phyloP scores from a whole-genome alignment of 139 green algal genomes.

The Chlamydomonas sphaeroides region DNA sequence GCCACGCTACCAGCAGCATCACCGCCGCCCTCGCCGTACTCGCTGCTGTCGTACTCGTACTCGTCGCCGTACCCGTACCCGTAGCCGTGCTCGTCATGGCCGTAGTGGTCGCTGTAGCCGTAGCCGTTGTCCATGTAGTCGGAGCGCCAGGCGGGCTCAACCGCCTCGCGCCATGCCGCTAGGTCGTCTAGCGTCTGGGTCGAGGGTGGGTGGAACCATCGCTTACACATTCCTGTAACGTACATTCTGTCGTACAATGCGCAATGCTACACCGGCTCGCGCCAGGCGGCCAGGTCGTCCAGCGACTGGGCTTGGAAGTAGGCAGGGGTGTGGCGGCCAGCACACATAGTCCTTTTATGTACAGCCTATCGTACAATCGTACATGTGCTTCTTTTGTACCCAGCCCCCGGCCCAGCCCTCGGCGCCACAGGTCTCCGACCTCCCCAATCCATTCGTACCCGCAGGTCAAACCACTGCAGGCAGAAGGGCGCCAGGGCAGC shows the following conservation, averaged over 20 bases:
- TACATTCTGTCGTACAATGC: neutral
- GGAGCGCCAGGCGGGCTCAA: neutral
- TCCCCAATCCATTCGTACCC: no score
- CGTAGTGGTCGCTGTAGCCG: neutral
- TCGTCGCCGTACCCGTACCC: neutral
- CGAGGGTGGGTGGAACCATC: no score
- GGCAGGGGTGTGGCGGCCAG: no score
- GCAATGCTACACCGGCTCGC: no score
- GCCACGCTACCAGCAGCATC: neutral
- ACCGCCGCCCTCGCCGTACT: neutral
- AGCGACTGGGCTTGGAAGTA: neutral
- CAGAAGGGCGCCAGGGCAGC: constrained; percentile 36
- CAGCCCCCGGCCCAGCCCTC: no score
- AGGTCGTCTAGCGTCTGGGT: constrained; percentile 31
- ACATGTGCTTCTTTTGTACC: no score
- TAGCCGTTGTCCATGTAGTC: constrained; percentile 40
- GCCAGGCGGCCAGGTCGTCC: neutral
- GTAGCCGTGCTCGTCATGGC: neutral
- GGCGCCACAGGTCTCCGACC: no score
- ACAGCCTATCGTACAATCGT: no score
- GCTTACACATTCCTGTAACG: neutral
- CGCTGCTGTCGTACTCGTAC: no score
- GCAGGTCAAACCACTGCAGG: constrained; percentile 42
- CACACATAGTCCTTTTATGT: neutral
- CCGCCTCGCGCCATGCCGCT: neutral